phyloP scores from a whole-genome alignment of 306 rosid species.

The Cicer judaicum region DNA sequence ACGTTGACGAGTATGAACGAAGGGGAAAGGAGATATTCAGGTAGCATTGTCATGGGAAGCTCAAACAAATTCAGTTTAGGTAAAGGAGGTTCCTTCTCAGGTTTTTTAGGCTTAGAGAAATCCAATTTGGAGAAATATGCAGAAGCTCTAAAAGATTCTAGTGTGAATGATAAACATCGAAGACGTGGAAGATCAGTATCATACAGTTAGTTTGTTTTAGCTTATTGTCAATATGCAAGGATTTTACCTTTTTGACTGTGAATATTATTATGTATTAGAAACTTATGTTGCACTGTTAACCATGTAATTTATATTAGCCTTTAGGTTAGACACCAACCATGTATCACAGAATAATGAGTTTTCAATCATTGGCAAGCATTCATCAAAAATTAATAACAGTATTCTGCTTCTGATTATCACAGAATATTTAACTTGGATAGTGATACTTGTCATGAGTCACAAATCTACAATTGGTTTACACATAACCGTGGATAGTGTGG shows the following conservation, averaged over 20 bases:
- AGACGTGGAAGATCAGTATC: slow-evolving; percentile 56
- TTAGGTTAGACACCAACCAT: slow-evolving; percentile 47
- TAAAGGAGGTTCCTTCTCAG: slow-evolving; percentile 40
- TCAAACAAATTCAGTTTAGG: slow-evolving; percentile 47
- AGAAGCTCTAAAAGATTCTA: slow-evolving; percentile 63
- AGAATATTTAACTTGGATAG: not conserved
- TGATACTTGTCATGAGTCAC: not conserved
- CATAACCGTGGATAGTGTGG: not conserved
- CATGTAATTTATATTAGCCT: slow-evolving; percentile 35
- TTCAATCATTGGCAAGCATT: slow-evolving; percentile 9
- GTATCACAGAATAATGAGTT: slow-evolving; percentile 15
- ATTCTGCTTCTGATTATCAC: slow-evolving; percentile 20
- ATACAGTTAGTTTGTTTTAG: slow-evolving; percentile 54
- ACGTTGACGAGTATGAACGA: slow-evolving; percentile 48
- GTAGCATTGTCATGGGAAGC: slow-evolving; percentile 48
- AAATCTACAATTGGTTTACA: not conserved
- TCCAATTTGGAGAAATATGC: slow-evolving; percentile 73
- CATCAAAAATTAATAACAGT: not conserved
- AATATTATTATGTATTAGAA: slow-evolving; percentile 34
- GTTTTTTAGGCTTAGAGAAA: slow-evolving; percentile 46
- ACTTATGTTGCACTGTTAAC: slow-evolving; percentile 19
- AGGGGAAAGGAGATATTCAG: slow-evolving; percentile 45
- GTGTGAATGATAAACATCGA: slow-evolving; percentile 36
- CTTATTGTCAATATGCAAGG: not conserved
- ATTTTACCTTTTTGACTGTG: slow-evolving; percentile 22